Percentiles rank a stretch among this genome's conserved stretches.
Conservation (phyloP, 2,329 filamentous ascomycete species). For the Colletotrichum ledebouriae region DNA sequence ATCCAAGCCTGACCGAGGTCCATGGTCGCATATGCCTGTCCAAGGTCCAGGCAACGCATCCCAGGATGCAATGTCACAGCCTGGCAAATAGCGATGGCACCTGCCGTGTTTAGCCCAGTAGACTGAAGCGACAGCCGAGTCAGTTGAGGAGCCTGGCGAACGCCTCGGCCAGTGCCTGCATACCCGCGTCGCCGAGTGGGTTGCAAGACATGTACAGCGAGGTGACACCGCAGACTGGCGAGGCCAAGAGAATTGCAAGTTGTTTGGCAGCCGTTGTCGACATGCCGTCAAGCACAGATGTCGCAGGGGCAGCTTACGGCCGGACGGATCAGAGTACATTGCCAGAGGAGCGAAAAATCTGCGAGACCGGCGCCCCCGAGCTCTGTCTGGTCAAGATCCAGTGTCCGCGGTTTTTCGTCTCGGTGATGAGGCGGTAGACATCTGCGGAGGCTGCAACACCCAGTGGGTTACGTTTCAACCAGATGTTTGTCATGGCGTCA, state of each 20-base stretch:
- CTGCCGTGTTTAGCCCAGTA: conserved; percentile 57
- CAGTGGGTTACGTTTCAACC: conserved; percentile 68
- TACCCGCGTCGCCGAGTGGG: conserved; percentile 53
- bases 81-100: conserved; percentile 54
- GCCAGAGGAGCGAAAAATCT: conserved; percentile 57
- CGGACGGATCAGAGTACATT: conserved; percentile 47
- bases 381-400: conserved; percentile 68
- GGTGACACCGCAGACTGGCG: conserved; percentile 51
- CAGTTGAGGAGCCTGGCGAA: conserved; percentile 52
- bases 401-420: conserved; percentile 58
- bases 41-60: conserved; percentile 57
- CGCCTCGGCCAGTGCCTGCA: conserved; percentile 48
- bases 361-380: conserved; percentile 62
- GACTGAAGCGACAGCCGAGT: conserved; percentile 58
- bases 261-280: conserved; percentile 48
- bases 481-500: conserved; percentile 61
- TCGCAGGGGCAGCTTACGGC: conserved; percentile 48
- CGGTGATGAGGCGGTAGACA: conserved; percentile 59
- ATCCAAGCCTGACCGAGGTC: conserved; percentile 62
- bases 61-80: conserved; percentile 52
- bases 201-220: conserved; percentile 56
- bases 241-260: conserved; percentile 51
- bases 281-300: conserved; percentile 55
- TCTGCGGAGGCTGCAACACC: conserved; percentile 54
- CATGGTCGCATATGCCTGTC: conserved; percentile 61